These are phyloP conservation scores for Auriscalpium vulgare DNA, from an alignment of 768 basidiomycete genomes.

Conservation along the genomic window DNA sequence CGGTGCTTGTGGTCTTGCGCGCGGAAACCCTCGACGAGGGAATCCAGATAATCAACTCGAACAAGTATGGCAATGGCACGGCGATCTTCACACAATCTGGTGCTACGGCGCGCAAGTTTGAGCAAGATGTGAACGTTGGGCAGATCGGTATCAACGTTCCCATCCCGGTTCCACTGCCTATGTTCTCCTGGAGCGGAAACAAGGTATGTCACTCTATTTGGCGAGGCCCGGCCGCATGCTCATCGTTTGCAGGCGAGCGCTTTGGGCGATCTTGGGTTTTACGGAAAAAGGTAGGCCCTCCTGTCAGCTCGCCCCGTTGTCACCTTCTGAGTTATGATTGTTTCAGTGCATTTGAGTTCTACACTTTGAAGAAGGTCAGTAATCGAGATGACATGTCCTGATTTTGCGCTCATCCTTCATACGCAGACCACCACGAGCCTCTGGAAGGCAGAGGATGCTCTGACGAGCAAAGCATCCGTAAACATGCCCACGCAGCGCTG, in stretches of 20 bases:
- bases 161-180: slow-evolving; percentile 86
- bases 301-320: slow-evolving; percentile 4
- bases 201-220: slow-evolving; percentile 35
- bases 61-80: slow-evolving; percentile 89
- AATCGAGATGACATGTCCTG: neutral
- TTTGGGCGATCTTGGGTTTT: slow-evolving; percentile 85
- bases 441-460: slow-evolving; percentile 84
- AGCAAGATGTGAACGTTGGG: slow-evolving; percentile 79
- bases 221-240: neutral
- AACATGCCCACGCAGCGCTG: slow-evolving; percentile 79
- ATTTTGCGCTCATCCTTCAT: neutral
- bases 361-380: slow-evolving; percentile 84
- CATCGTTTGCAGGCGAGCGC: slow-evolving; percentile 45
- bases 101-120: slow-evolving; percentile 90
- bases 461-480: slow-evolving; percentile 72
- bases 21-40: slow-evolving; percentile 88
- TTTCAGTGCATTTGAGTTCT: slow-evolving; percentile 82
- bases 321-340: neutral
- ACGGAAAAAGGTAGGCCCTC: slow-evolving; percentile 64
- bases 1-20: slow-evolving; percentile 70
- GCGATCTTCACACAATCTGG: slow-evolving; percentile 97
- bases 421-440: slow-evolving; percentile 82
- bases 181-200: slow-evolving; percentile 97
- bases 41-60: slow-evolving; percentile 80
- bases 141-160: slow-evolving; percentile 93